Evolutionary conservation across 495 filamentous ascomycete genomes (phyloP), one percentile per base, ranked within the genome.

Genomic region (Daldinia decipiens): DNA sequence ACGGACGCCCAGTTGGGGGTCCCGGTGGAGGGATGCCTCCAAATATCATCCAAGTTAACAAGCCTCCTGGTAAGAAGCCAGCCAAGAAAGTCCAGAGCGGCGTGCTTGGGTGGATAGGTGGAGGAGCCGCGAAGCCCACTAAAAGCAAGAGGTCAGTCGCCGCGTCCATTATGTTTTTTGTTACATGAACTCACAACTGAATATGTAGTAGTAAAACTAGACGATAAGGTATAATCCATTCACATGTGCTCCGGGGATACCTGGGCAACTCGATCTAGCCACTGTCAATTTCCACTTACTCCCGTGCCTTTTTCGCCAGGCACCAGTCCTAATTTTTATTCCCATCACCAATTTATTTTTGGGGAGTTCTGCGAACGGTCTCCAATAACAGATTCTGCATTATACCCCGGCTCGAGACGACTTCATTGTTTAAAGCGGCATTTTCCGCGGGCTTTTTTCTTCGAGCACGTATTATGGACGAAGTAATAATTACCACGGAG

Each of bases 31-130:
- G 43, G 43, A 47, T 47, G 43, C 43, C 43, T 47, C 43, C 43
- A 24, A 47, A 11, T 12, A 47, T 59, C 26, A 19, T 59, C 5
- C 19, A 45, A 15, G 56, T 59, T n/a, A 43, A 59, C 19, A 40
- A 40, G 24, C 74, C 67, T n/a, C 1, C 47, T 29, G 21, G 31
- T 7, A 73, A 76, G 62, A 78, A 80, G 63, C 47, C 72, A 36
- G 65, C 40, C 26, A 72, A 76, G 51, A 69, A 75, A 59, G 50
- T 64, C 4, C 55, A 65, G 27, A 72, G 62, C 3, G 67, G 76
- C 3, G 56, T 84, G 55, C 72, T 82, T 17, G 76, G 73, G 9
- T 84, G 80, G 76, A 77, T 84, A 74, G 74, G 77, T 12, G 74
- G 74, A 21, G 79, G 63, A 19, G 36, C 32, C 27, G 50, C 74